These are phyloP conservation scores for Otatea glauca DNA, from an alignment of 176 grass and related monocot genomes.

Conservation along the genomic window DNA sequence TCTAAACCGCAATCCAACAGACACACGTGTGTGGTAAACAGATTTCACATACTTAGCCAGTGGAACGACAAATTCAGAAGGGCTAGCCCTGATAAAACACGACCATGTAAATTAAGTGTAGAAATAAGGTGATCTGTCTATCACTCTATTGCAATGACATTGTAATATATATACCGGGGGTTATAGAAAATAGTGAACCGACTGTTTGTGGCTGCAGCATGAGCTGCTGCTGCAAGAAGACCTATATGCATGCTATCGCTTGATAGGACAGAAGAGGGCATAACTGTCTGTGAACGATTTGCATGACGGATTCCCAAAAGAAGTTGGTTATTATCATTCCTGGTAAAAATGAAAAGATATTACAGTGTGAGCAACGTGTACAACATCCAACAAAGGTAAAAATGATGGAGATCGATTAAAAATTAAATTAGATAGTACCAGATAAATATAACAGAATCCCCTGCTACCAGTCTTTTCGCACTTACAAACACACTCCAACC, in stretches of 20 bases:
- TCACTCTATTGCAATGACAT: slow-evolving; percentile 7
- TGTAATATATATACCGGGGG: slow-evolving; percentile 59
- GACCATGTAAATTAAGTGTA: slow-evolving; percentile 24
- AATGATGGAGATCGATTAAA: not conserved
- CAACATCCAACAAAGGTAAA: not conserved
- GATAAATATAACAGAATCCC: slow-evolving; percentile 98
- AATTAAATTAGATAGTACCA: slow-evolving; percentile 52
- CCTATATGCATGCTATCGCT: slow-evolving; percentile 99
- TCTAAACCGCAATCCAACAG: slow-evolving; percentile 91
- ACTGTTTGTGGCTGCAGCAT: slow-evolving; percentile 95
- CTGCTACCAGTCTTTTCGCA: slow-evolving; percentile 81
- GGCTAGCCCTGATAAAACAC: slow-evolving; percentile 72
- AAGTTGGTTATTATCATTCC: slow-evolving; percentile 95
- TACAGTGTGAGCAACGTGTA: not conserved
- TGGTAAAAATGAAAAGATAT: slow-evolving; percentile 38
- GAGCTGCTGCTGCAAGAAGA: slow-evolving; percentile 95
- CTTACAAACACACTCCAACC: slow-evolving; percentile 98
- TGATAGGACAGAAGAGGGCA: slow-evolving; percentile 93
- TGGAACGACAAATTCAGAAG: slow-evolving; percentile 95
- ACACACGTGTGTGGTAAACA: slow-evolving; percentile 90
- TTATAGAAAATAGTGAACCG: slow-evolving; percentile 98
- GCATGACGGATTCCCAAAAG: slow-evolving; percentile 86
- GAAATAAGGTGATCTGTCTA: slow-evolving; percentile 1
- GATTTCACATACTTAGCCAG: slow-evolving; percentile 95
- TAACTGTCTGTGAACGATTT: slow-evolving; percentile 82